These are phyloP conservation scores for Vanrija humicola DNA, from an alignment of 1,284 basidiomycete genomes.

Conservation along the genomic window DNA sequence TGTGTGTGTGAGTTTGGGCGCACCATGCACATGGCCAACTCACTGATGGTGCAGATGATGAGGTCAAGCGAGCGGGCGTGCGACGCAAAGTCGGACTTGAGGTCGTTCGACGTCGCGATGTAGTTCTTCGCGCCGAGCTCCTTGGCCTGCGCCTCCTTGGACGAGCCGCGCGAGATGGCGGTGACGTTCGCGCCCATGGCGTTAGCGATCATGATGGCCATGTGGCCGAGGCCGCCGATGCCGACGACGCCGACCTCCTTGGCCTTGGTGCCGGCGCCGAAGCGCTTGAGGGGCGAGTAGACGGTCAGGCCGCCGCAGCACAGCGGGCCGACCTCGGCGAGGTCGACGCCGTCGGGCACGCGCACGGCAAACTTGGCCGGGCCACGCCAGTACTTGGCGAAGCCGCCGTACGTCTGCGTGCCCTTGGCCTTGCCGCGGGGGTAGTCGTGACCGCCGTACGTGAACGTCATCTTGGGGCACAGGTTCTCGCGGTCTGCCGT, in stretches of 20 bases:
- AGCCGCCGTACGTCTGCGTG: slow-evolving; percentile 42
- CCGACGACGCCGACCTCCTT: slow-evolving; percentile 54
- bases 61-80: slow-evolving; percentile 49
- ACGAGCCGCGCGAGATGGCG: slow-evolving; percentile 54
- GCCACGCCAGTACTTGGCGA: slow-evolving; percentile 47
- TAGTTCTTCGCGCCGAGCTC: slow-evolving; percentile 51
- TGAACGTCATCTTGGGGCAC: slow-evolving; percentile 2
- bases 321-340: slow-evolving; percentile 54
- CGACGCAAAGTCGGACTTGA: slow-evolving; percentile 22
- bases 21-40: too few species aligned
- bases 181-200: slow-evolving; percentile 60
- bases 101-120: slow-evolving; percentile 38
- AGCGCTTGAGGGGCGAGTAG: slow-evolving; percentile 50
- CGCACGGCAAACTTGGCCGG: slow-evolving; percentile 58
- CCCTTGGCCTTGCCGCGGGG: slow-evolving; percentile 14
- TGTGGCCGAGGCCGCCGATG: slow-evolving; percentile 49
- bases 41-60: slow-evolving; percentile 48
- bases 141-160: slow-evolving; percentile 52
- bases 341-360: slow-evolving; percentile 58
- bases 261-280: slow-evolving; percentile 54
- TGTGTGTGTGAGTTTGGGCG: too few species aligned
- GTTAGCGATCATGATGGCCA: slow-evolving; percentile 47
- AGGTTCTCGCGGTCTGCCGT: slow-evolving; percentile 17
- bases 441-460: slow-evolving; percentile 1
- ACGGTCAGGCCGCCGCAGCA: slow-evolving; percentile 50